Base-by-base conservation (phyloP, 768 basidiomycete species). In the Chalciporus chontae region DNA sequence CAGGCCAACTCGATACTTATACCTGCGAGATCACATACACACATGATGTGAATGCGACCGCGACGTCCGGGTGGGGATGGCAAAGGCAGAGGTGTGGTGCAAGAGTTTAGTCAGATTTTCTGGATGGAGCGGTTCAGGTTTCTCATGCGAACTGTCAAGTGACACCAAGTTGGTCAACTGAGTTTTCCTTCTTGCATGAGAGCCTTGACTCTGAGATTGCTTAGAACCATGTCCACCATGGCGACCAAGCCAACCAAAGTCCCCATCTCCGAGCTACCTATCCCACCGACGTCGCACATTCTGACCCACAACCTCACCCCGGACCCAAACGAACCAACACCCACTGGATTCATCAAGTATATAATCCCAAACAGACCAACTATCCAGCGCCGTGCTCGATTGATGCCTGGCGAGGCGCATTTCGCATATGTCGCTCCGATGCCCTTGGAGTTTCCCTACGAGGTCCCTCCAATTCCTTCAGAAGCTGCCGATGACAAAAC, bases 381-480 rank as follows among this genome's bases (percentile, higher is more conserved):
- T 61, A 53, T 84, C 18, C 87, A 88, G 63, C 80, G 88, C 17
- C 78, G 89, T 47, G 76, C 85, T 32, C 78, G 85, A 51, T 71
- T 89, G 2, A 69, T 87, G 15, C 67, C 77, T 0, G 62, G 73
- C 0, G 64, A 75, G 36, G 77, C 78, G 4, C 91, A 94, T 65
- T 94, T 83, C 68, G 79, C 86, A n/a, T 83, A 84, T 62, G 84
- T 91, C 47, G 77, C 88, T 3, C 94, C 95, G 0, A 78, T 91
- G 54, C 90, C 92, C 8, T 52, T 87, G 0, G 71, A 84, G 3
- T 97, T 96, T 68, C 95, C 94, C 0, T 92, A 87, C 66, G 73
- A 82, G 27, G 82, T 95, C 21, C 72, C 79, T 0, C 79, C 77
- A 13, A 73, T 73, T 27, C 73, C 76, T 38, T 66, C 77, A n/a